A percentile compares a stretch with the other conserved stretches of the same genome.
Conservation (phyloP, 305 asterid species). For the Nicotiana rustica region DNA sequence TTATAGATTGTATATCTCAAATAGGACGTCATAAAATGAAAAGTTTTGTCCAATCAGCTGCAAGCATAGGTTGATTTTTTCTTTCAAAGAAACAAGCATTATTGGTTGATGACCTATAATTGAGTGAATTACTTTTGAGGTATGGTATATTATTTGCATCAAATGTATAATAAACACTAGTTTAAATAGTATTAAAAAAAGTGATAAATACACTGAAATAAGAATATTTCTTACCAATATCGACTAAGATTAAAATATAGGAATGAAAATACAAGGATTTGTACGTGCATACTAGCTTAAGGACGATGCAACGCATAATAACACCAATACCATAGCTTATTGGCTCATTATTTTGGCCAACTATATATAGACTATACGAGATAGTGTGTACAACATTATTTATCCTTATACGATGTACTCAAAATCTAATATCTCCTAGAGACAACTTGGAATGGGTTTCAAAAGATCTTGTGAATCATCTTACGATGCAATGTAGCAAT, state of each 20-base stretch:
- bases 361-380: no score
- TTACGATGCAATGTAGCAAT: no score
- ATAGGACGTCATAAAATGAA: background rate
- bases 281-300: background rate
- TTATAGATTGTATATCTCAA: background rate
- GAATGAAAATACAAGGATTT: background rate
- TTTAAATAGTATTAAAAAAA: background rate
- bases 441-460: background rate
- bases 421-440: background rate
- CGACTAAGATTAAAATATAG: background rate
- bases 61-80: no score
- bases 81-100: no score
- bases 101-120: background rate
- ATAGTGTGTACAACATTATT: background rate
- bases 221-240: background rate
- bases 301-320: conserved; percentile 22
- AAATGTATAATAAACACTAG: background rate
- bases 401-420: conserved; percentile 9
- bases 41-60: background rate
- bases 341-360: conserved; percentile 3
- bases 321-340: background rate
- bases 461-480: background rate
- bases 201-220: background rate
- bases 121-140: background rate
- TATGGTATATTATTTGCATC: background rate